Percentiles rank a stretch among this genome's conserved stretches.
Conservation (phyloP, 2,329 filamentous ascomycete genomes). For the Talaromyces marneffei region DNA sequence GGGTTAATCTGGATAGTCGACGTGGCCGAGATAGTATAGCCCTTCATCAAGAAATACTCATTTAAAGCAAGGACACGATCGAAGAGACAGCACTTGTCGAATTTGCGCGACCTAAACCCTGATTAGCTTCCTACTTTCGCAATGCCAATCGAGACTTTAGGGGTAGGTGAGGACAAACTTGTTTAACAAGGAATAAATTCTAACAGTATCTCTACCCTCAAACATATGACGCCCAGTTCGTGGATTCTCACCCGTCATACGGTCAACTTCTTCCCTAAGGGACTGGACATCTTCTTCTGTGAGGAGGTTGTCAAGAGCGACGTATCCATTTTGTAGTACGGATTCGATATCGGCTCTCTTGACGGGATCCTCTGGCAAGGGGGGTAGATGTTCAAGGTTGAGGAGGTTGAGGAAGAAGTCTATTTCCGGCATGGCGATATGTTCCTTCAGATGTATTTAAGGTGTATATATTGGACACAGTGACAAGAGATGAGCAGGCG, state of each 20-base stretch:
- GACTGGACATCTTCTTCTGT: conserved; percentile 27
- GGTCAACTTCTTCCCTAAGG: conserved; percentile 28
- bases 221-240: conserved; percentile 32
- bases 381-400: background rate
- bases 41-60: conserved; percentile 36
- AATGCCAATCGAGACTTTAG: too few species aligned
- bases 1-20: conserved; percentile 38
- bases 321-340: conserved; percentile 33
- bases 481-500: background rate
- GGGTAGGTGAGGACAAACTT: conserved; percentile 22
- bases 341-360: conserved; percentile 24
- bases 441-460: background rate
- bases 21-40: conserved; percentile 31
- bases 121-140: background rate
- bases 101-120: conserved; percentile 25
- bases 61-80: conserved; percentile 35
- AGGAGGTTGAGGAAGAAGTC: conserved; percentile 6
- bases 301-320: conserved; percentile 30
- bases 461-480: background rate
- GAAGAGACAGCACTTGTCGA: conserved; percentile 34
- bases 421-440: background rate
- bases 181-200: conserved; percentile 37
- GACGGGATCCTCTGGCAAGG: conserved; percentile 18
- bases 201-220: conserved; percentile 34
- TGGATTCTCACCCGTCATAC: conserved; percentile 27